Evolutionary conservation across 2,329 filamentous ascomycete species (phyloP), one percentile per base, ranked within the genome.

Genomic region (Penicillium sp.): DNA sequence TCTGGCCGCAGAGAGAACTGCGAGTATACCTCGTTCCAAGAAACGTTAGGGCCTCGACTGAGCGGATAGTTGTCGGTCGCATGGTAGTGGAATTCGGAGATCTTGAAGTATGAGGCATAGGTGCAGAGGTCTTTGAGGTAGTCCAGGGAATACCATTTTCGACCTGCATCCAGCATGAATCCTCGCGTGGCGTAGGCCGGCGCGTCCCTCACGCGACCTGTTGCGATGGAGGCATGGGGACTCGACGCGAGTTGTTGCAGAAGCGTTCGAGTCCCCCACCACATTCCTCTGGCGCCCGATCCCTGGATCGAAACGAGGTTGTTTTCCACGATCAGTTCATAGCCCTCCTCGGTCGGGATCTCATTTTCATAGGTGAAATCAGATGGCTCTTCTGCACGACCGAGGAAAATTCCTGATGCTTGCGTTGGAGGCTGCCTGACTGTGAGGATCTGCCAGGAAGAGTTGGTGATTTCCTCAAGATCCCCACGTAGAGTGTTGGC

Each of bases 31-130:
- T 79, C 70, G 31, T 82, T 68, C 54, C 79, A 81, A 0, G 76
- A 77, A 50, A 82, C 79, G 18, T 77, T 74, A 3, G 75, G 77
- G 49, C 85, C 85, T 18, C 79, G 75, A 22, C 76, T 73, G 1
- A 79, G 73, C 37, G 83, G 83, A 44, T 82, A 79, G 63, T 86
- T 86, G 66, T 87, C 85, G 60, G 80, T 84, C 3, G 85, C 75
- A 66, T 87, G 85, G 18, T 86, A 70, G 46, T 87, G 85, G 54
- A 87, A 82, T 1, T 80, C 80, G 61, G 85, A 86, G 62, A 86
- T 80, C 65, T 87, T 87, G 74, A 85, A 87, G 67, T 83, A 86
- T 31, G 83, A 86, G 61, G 85, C 81, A 69, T 86, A 87, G 0
- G 80, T 78, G 69, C 85, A 87, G 61, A 87, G 73, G n/a, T 86